Evolutionary conservation across 768 basidiomycete species (phyloP).

Genomic region (Myochromella boudieri): DNA sequence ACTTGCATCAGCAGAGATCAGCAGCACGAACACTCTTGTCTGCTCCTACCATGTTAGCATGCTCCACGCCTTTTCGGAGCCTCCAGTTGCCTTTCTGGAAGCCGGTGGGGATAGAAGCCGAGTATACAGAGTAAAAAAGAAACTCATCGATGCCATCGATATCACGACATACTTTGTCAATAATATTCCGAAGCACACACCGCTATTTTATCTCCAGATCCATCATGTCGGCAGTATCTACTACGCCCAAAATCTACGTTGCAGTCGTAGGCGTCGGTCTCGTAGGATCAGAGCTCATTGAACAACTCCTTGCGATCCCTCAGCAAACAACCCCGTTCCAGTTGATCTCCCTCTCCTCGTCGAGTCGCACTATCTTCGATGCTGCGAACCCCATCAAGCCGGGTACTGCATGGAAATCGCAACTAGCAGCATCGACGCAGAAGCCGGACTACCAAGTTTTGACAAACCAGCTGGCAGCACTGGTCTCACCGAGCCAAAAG

Average conservation of each 20-base stretch:
- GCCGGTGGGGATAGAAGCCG: no score
- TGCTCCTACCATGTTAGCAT: no score
- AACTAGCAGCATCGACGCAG: constrained; percentile 38
- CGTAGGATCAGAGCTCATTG: constrained; percentile 85
- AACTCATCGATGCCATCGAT: constrained; percentile 14
- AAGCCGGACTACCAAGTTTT: constrained; percentile 49
- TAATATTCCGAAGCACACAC: constrained; percentile 4
- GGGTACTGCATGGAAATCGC: constrained; percentile 35
- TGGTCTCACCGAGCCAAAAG: constrained; percentile 46
- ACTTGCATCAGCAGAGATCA: no score
- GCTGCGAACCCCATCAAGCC: constrained; percentile 40
- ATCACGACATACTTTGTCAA: constrained; percentile 10
- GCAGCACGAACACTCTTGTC: no score
- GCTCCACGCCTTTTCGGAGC: no score
- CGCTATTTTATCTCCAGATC: constrained; percentile 7
- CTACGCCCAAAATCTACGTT: constrained; percentile 46
- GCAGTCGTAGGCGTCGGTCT: constrained; percentile 91
- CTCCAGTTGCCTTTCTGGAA: no score
- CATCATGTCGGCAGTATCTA: constrained; percentile 15
- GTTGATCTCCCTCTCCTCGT: constrained; percentile 70
- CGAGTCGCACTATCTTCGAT: constrained; percentile 57
- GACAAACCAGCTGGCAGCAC: constrained; percentile 40
- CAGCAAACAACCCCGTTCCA: constrained; percentile 53
- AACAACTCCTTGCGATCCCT: constrained; percentile 73
- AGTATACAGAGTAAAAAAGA: no score